Evolutionary conservation across 2,329 filamentous ascomycete genomes (phyloP), one percentile per base, ranked within the genome.

Genomic region (Xylariales sp.): DNA sequence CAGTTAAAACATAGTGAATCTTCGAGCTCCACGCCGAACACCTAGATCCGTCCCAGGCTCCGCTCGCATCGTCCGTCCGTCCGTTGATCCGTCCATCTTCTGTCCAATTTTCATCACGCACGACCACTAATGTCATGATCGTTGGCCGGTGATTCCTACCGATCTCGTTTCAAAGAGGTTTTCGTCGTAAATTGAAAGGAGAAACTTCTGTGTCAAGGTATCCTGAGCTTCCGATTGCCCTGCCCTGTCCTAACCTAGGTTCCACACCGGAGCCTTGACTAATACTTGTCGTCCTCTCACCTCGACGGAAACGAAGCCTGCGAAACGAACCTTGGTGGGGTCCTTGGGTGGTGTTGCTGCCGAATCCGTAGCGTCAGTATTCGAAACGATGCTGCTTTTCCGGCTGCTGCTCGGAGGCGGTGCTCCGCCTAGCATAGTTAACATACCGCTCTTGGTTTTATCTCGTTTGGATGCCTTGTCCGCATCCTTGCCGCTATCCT

Each of bases 251-350:
- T 32, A 69, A 40, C 56, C 57, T 45, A 82, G 49, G 9, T 73
- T 73, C 80, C 80, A 91, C 22, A 90, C 82, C 11, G 86, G 85
- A 15, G 86, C 83, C 66, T 88, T 88, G 46, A 80, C 68, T 53
- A 91, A 66, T 35, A 89, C 82, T 62, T 86, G 86, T 45, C 85
- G 77, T 16, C 85, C 84, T 48, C 84, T 71, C 6, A 91, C 85
- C 63, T 90, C 86, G 22, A 89, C 74, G 14, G 76, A 78, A 43
- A 89, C 63, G 59, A 90, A 91, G 4, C 82, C 84, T 2, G 86
- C 82, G 59, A 90, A 85, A 31, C 86, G 79, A 42, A 91, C 79
- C 50, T 78, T 82, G 49, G 57, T 68, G 24, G 60, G 51, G 38
- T 77, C 74, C 56, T 71, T 73, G 34, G 65, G 57, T 39, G 58